Conservation (phyloP, 2,329 filamentous ascomycete genomes). For the Botrytis cinerea region DNA sequence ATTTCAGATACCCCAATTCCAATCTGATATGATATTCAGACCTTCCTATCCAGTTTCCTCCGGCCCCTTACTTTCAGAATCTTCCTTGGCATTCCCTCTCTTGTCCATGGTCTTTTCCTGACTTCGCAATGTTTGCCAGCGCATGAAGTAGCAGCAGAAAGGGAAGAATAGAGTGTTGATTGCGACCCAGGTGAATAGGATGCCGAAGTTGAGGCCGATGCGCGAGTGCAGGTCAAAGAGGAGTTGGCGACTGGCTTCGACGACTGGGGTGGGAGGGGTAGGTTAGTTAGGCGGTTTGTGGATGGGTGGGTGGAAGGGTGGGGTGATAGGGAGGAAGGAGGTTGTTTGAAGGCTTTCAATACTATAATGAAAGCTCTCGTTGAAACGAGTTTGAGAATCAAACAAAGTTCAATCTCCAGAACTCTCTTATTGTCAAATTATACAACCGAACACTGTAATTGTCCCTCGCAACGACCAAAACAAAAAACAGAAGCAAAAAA, state of each 20-base stretch:
- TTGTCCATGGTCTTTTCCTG: slow-evolving; percentile 24
- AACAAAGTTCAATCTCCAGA: no score
- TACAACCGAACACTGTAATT: neutral
- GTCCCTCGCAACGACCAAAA: neutral
- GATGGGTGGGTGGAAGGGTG: no score
- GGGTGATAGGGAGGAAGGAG: no score
- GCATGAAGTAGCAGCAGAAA: slow-evolving; percentile 48
- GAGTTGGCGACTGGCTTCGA: slow-evolving; percentile 60
- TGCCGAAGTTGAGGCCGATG: slow-evolving; percentile 61
- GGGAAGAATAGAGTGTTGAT: slow-evolving; percentile 57
- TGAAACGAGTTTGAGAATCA: no score
- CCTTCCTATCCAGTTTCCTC: neutral
- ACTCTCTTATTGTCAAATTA: no score
- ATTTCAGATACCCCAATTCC: neutral
- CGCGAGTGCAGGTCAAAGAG: slow-evolving; percentile 60
- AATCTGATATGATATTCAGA: neutral
- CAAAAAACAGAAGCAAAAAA: neutral
- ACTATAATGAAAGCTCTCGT: no score
- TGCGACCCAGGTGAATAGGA: slow-evolving; percentile 59
- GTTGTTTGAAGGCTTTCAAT: no score
- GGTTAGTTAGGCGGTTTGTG: neutral
- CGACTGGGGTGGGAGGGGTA: slow-evolving; percentile 42
- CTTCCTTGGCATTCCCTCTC: neutral
- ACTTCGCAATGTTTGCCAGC: slow-evolving; percentile 44
- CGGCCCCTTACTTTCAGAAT: neutral